phyloP scores from a whole-genome alignment of 345 rosid species.

The Anastatica hierochuntica region DNA sequence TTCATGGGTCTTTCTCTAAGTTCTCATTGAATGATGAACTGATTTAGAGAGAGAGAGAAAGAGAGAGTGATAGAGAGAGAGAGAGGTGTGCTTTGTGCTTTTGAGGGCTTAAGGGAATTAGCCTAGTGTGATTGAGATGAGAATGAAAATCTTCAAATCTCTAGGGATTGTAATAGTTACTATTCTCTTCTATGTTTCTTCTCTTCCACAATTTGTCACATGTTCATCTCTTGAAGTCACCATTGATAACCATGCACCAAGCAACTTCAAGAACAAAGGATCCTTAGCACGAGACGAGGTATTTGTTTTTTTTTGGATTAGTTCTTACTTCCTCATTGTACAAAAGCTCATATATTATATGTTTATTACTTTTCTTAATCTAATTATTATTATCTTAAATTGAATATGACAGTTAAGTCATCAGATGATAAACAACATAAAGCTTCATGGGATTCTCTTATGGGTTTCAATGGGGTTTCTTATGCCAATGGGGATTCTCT shows the following conservation, averaged over 20 bases:
- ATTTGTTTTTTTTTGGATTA: background rate
- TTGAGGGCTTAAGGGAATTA: background rate
- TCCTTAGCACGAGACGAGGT: slow-evolving; percentile 9
- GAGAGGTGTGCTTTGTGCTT: background rate
- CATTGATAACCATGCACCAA: slow-evolving; percentile 22
- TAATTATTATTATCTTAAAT: background rate
- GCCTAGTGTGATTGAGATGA: background rate
- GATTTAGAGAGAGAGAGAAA: background rate
- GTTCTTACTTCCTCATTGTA: no score
- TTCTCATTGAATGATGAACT: background rate
- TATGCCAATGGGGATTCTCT: slow-evolving; percentile 68
- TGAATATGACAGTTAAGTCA: slow-evolving; percentile 36
- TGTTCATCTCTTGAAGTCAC: slow-evolving; percentile 23
- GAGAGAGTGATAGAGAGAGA: background rate
- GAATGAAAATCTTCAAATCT: slow-evolving; percentile 1
- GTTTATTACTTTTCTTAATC: background rate
- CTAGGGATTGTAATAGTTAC: background rate
- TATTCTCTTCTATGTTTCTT: slow-evolving; percentile 8
- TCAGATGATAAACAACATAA: slow-evolving; percentile 40
- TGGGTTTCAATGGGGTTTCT: slow-evolving; percentile 88
- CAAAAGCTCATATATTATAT: no score
- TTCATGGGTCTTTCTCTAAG: background rate
- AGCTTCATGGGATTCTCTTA: slow-evolving; percentile 66
- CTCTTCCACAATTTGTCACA: slow-evolving; percentile 3
- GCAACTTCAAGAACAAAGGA: slow-evolving; percentile 11